Conservation (phyloP, 495 filamentous ascomycete genomes). For the Elaphomyces granulatus region DNA sequence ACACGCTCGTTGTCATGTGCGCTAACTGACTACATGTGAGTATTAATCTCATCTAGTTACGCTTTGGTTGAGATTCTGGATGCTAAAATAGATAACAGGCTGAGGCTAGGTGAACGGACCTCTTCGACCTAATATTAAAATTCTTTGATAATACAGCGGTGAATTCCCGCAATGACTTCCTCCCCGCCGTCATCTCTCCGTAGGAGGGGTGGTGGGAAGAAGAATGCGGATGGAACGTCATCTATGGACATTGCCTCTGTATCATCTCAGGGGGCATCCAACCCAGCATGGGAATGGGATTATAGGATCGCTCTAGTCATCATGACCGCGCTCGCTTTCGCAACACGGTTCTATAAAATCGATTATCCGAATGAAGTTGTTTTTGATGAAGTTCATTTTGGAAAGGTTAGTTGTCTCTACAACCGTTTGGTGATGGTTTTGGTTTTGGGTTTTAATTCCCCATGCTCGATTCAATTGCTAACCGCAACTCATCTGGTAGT, state of each 20-base stretch:
- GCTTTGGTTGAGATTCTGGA: too few relatives aligned
- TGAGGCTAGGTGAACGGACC: too few relatives aligned
- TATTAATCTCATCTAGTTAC: too few relatives aligned
- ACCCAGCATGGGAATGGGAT: slow-evolving; percentile 50
- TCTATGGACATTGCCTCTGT: slow-evolving; percentile 12
- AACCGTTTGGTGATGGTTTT: too few relatives aligned
- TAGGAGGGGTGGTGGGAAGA: slow-evolving; percentile 37
- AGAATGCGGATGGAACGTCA: slow-evolving; percentile 19
- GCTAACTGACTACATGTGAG: too few relatives aligned
- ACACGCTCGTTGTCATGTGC: too few relatives aligned
- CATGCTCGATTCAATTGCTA: background rate
- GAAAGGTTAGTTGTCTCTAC: slow-evolving; percentile 84
- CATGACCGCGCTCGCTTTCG: slow-evolving; percentile 72
- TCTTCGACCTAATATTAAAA: too few relatives aligned
- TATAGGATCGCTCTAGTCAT: slow-evolving; percentile 69
- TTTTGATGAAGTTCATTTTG: slow-evolving; percentile 98
- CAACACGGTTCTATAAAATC: slow-evolving; percentile 90
- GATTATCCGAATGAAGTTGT: slow-evolving; percentile 91
- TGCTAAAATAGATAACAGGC: too few relatives aligned
- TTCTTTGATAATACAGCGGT: too few relatives aligned
- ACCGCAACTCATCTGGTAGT: slow-evolving; percentile 35
- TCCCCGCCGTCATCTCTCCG: slow-evolving; percentile 32
- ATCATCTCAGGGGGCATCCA: slow-evolving; percentile 10
- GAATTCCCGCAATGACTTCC: background rate
- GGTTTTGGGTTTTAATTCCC: background rate